Evolutionary conservation across 345 rosid genomes (phyloP).

Genomic region (Salix udensis): DNA sequence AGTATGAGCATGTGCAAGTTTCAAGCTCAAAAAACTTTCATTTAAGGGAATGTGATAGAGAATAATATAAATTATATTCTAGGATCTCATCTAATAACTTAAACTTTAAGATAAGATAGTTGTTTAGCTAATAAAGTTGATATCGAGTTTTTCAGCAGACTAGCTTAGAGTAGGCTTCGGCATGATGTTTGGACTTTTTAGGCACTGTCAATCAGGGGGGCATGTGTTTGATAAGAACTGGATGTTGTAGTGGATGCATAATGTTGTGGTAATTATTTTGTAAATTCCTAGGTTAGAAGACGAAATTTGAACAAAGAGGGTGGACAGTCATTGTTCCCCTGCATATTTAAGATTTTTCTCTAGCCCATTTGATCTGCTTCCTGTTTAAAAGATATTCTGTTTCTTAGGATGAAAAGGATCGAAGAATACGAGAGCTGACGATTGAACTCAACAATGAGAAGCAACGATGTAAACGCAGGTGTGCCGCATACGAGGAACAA

Average conservation of each 20-base stretch:
- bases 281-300: background rate
- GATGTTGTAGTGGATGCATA: background rate
- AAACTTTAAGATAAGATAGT: no score
- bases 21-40: no score
- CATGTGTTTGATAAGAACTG: background rate
- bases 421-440: slow-evolving; percentile 41
- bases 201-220: background rate
- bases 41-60: no score
- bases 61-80: no score
- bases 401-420: slow-evolving; percentile 45
- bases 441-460: slow-evolving; percentile 45
- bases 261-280: background rate
- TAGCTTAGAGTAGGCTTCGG: background rate
- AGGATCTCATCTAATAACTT: no score
- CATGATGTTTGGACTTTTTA: background rate
- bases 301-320: background rate
- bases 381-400: background rate
- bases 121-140: no score
- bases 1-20: accelerated
- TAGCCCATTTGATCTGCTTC: background rate
- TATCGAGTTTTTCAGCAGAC: background rate
- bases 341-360: background rate
- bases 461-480: slow-evolving; percentile 37
- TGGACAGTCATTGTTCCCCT: no score
- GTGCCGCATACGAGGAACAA: slow-evolving; percentile 41